Base-by-base conservation (phyloP, 2,329 filamentous ascomycete genomes). In the Zymoseptoria tritici region DNA sequence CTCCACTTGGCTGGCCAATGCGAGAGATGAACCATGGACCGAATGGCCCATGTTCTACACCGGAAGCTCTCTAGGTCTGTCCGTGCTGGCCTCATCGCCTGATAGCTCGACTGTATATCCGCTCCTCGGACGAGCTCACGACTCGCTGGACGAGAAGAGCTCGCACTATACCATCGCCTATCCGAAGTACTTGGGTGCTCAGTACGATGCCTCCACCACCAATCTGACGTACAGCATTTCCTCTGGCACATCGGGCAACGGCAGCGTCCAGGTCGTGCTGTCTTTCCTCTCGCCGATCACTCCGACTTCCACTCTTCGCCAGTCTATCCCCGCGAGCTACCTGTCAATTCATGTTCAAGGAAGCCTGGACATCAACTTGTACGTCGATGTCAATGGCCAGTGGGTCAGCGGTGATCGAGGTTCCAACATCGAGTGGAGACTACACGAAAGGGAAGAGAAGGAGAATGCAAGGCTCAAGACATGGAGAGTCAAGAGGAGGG, bases 1-100 rank as follows among this genome's bases (percentile, higher is more conserved):
- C 57, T 80, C 77, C 58, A 79, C 78, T 68, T 82, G 73, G 80
- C 77, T 90, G 59, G 79, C 80, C 54, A 81, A 83, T 73, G 89
- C 90, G 49, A 82, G 91, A 66, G 82, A 87, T 58, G 81, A 81
- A 52, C 91, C 91, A 1, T 95, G 90, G 90, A 82, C 85, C 57
- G 83, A 84, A 75, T 96, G 91, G 91, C 91, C 91, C 22, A 93
- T 93, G 73, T 91, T 92, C 73, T 92, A 86, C 80, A 89, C 87
- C 6, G 88, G 89, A 36, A 79, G 85, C 68, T 81, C 87, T 71
- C 80, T 88, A 58, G 86, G 86, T 51, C 81, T 89, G 64, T 81
- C 83, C 6, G 74, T 89, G 55, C 78, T 89, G 61, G 85, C 84
- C 49, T 81, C 83, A 22, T 76, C 87, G 11, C 83, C 85, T 2